Evolutionary conservation across 306 rosid genomes (phyloP), one percentile per base, ranked within the genome.

Genomic region (Begonia masoniana): DNA sequence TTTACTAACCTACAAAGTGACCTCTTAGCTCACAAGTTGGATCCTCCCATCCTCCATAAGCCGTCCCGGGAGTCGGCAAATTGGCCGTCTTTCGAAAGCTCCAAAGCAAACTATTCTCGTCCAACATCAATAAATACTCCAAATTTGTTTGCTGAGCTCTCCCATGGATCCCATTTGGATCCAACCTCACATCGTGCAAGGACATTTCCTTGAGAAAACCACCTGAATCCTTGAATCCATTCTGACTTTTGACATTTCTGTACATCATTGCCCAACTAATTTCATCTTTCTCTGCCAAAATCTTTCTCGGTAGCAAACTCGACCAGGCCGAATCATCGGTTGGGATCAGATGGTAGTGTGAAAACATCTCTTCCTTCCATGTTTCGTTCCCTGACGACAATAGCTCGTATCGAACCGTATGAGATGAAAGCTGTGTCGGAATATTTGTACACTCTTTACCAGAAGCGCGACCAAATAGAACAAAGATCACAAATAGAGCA

Each of bases 61-160:
- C 78, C 23, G 13, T 56, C 1, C 83, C 94, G n/a, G 82, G 83
- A 7, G 91, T 82, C 10, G 81, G 45, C 62, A 89, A 60, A 67
- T 81, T 91, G 15, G 95, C 94, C 0, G 85, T 89, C 47, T 76
- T 75, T 47, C 95, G 76, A 58, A 89, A 89, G 68, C 76, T 89
- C 94, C 94, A 89, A 41, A 80, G 17, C 74, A 89, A 78, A 0
- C 71, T 74, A 58, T 89, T 94, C 10, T 68, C 87, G 61, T 89
- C 83, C 39, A 89, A 73, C 76, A 89, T 64, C 82, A 85, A 65
- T 4, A 89, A 51, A 65, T 85, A 89, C 71, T 85, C 75, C 68
- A 89, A 61, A 56, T 89, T 89, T 3, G 95, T 89, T 50, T 69
- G 71, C 73, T 80, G 94, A 10, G 91, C 94, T 41, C 15, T 21